Base-by-base conservation (phyloP, 805 yeast genomes). In the Nakazawaea pomicola region DNA sequence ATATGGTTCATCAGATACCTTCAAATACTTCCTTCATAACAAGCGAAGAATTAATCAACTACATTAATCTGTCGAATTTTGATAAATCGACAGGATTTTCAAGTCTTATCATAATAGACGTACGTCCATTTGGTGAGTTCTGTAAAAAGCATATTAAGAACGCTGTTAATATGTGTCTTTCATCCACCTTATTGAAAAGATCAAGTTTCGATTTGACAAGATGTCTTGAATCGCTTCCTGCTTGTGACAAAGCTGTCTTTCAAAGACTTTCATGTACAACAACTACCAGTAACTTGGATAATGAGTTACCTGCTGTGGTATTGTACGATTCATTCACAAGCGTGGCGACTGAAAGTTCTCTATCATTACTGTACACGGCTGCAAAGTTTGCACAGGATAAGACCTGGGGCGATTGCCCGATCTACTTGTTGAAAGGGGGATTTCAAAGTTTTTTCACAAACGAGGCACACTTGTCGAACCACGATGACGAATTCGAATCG, bases 181-280 rank as follows among this genome's bases (percentile, higher is more conserved):
- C 98, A 2, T 83, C 95, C n/a, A 90, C 97, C 0, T 66, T 90
- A 31, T 64, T 90, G 47, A 84, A 80, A 56, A 72, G 98, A 48
- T 66, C 78, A 24, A 82, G 80, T 40, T 90, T 85, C 52, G 78
- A 79, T 3, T 64, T 90, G 42, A 64, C 63, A 35, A 70, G 78
- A 53, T 78, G 87, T 49, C 61, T 83, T 18, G 76, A 73, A 38
- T 79, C 85, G 23, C 60, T 83, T 37, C 76, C 86, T 0, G 50
- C 60, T 4, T 62, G 64, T 41, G 89, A 81, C 43, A 72, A 69
- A 46, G 39, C 49, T 2, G 51, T 70, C 10, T 62, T 79, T 38
- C 53, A 63, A 17, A 50, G 53, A 19, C n/a, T n/a, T n/a, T n/a
- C n/a, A n/a, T n/a, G n/a, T n/a, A n/a, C n/a, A n/a, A n/a, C n/a